Percentiles rank a stretch among this genome's conserved stretches.
Evolutionary conservation across 768 basidiomycete species (phyloP).

Genomic region (Mycena rosella): DNA sequence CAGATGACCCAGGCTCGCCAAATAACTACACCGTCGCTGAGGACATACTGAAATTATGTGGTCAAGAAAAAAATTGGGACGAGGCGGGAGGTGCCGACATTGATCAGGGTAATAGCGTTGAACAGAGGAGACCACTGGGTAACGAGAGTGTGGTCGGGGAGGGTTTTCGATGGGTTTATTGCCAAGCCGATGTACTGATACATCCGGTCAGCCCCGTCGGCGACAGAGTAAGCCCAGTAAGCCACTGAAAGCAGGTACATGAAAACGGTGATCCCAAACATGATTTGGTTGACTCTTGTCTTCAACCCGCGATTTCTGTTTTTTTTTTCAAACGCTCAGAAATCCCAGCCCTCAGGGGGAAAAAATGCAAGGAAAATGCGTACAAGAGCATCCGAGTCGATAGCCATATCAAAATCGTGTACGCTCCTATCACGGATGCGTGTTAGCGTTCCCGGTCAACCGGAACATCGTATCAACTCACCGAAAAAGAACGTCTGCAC

Average conservation of each 20-base stretch:
- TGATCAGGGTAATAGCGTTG: conserved; percentile 29
- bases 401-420: conserved; percentile 4
- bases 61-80: background rate
- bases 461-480: background rate
- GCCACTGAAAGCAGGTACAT: conserved; percentile 27
- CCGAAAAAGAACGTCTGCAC: conserved; percentile 24
- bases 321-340: background rate
- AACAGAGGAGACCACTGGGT: conserved; percentile 33
- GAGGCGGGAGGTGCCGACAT: background rate
- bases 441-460: background rate
- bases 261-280: conserved; percentile 16
- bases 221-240: conserved; percentile 22
- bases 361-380: background rate
- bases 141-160: conserved; percentile 17
- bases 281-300: conserved; percentile 1
- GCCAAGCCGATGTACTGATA: conserved; percentile 7
- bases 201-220: conserved; percentile 24
- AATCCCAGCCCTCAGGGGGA: background rate
- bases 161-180: conserved; percentile 2
- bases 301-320: conserved; percentile 12
- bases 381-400: conserved; percentile 13
- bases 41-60: conserved; percentile 13
- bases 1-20: conserved; percentile 34
- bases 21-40: conserved; percentile 32
- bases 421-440: background rate